These are phyloP conservation scores for Pythium rhizo-oryzae DNA, from an alignment of 352 stramenopile species.

Conservation along the genomic window DNA sequence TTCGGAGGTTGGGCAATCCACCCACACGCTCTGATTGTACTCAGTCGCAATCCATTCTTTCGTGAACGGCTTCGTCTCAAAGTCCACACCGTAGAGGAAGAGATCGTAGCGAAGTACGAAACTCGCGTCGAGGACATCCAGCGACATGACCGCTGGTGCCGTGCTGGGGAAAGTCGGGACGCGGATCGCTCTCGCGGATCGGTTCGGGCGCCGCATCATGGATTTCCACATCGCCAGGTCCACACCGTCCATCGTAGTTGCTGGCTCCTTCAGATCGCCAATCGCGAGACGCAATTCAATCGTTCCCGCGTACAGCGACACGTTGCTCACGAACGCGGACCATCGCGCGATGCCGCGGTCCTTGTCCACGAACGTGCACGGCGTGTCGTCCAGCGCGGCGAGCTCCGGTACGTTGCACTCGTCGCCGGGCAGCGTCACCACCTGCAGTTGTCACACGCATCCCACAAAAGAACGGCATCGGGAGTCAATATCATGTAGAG, in stretches of 20 bases:
- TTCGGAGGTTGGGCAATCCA: constrained; percentile 49
- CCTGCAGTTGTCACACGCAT: constrained; percentile 35
- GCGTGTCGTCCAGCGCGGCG: constrained; percentile 24
- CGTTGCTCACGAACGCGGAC: constrained; percentile 71
- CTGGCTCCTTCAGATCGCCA: constrained; percentile 48
- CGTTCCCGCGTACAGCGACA: constrained; percentile 65
- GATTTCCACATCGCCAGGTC: constrained; percentile 20
- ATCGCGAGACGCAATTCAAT: constrained; percentile 65
- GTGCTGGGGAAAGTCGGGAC: neutral
- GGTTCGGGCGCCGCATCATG: constrained; percentile 6
- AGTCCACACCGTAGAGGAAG: constrained; percentile 66
- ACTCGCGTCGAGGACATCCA: constrained; percentile 42
- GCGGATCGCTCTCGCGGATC: neutral
- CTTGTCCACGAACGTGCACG: constrained; percentile 78
- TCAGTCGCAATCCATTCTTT: constrained; percentile 59
- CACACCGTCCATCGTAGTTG: constrained; percentile 13
- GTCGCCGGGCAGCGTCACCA: constrained; percentile 53
- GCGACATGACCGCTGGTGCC: constrained; percentile 4
- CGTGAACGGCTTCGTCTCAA: constrained; percentile 36
- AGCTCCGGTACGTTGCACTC: constrained; percentile 38
- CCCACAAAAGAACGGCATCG: neutral
- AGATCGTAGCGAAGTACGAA: constrained; percentile 74
- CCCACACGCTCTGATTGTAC: constrained; percentile 78
- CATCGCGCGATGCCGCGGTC: constrained; percentile 53
- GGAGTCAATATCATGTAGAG: neutral